Conservation (phyloP, 805 yeast species). For the Lachancea lanzarotensis region DNA sequence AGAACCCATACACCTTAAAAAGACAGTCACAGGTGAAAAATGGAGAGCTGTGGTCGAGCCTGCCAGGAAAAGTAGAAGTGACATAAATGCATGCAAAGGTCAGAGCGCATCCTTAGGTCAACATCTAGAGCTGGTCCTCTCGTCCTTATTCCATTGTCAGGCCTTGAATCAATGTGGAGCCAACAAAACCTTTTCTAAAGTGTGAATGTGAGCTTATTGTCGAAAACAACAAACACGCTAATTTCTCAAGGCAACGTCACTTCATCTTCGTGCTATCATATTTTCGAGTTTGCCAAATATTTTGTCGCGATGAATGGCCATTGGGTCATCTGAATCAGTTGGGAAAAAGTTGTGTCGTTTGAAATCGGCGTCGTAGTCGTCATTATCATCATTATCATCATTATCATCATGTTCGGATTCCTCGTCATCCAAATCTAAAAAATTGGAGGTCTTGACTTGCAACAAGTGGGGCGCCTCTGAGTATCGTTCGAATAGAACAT, state of each 20-base stretch:
- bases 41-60: no score
- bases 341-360: slow-evolving; percentile 50
- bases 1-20: neutral
- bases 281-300: slow-evolving; percentile 52
- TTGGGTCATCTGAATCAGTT: slow-evolving; percentile 49
- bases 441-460: slow-evolving; percentile 23
- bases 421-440: slow-evolving; percentile 3
- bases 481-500: slow-evolving; percentile 18
- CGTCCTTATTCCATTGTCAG: no score
- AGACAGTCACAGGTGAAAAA: neutral
- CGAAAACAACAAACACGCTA: no score
- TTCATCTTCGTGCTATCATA: slow-evolving; percentile 39
- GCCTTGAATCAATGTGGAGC: no score
- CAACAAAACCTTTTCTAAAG: no score
- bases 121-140: no score
- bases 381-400: slow-evolving; percentile 13
- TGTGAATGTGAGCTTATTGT: no score
- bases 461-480: slow-evolving; percentile 21
- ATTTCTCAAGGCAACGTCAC: no score
- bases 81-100: no score
- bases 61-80: neutral
- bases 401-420: slow-evolving; percentile 4
- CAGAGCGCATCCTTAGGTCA: neutral
- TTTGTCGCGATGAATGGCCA: slow-evolving; percentile 57
- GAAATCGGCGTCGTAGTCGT: slow-evolving; percentile 8